Conservation (phyloP, 2,329 filamentous ascomycete species). For the Geosmithia flava region DNA sequence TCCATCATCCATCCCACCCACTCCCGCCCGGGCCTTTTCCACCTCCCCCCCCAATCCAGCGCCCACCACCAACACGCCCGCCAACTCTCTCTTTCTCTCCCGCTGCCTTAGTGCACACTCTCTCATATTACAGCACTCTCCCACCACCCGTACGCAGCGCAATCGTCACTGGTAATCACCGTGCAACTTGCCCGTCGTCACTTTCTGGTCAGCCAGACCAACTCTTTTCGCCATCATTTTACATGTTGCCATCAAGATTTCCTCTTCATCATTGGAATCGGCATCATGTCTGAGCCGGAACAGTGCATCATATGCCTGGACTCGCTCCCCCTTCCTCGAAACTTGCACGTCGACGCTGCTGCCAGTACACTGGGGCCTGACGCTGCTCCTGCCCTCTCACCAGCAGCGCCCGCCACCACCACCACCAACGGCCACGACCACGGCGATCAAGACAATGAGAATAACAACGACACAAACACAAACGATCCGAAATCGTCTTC, state of each 20-base stretch:
- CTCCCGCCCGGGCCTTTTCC: no score
- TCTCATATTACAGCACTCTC: background rate
- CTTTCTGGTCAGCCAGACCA: background rate
- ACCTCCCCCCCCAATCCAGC: no score
- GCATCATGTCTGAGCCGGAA: constrained; percentile 41
- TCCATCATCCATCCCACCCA: no score
- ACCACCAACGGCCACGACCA: constrained; percentile 11
- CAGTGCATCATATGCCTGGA: constrained; percentile 62
- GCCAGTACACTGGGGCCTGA: constrained; percentile 8
- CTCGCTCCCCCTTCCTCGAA: constrained; percentile 31
- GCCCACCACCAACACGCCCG: background rate
- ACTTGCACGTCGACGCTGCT: constrained; percentile 4
- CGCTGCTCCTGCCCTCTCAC: constrained; percentile 4
- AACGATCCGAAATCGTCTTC: background rate
- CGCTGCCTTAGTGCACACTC: constrained; percentile 8
- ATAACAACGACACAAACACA: constrained; percentile 7
- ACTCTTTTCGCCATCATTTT: constrained; percentile 14
- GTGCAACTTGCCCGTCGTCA: background rate
- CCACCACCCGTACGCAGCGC: background rate
- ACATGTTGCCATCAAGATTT: constrained; percentile 32
- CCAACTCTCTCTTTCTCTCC: background rate
- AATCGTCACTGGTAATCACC: background rate
- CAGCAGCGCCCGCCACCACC: constrained; percentile 6
- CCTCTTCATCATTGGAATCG: constrained; percentile 23
- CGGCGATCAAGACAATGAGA: constrained; percentile 2